Percentiles rank a stretch among this genome's conserved stretches.
phyloP scores from a whole-genome alignment of 768 basidiomycete genomes.

The Boletus rubropictus region DNA sequence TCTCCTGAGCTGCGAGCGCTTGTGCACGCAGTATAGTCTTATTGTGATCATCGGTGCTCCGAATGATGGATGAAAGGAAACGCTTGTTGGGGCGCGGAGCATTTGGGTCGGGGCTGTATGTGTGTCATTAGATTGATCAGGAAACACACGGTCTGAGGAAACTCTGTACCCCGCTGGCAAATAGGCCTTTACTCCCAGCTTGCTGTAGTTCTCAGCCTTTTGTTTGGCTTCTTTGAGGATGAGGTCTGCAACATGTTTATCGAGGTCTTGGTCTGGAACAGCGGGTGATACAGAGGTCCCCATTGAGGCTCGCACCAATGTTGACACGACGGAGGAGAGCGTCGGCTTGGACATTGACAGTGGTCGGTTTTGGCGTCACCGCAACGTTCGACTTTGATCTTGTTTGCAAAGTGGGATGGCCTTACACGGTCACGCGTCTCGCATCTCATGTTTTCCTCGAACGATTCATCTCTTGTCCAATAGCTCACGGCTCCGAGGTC shows the following conservation, averaged over 20 bases:
- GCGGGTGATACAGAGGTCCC: conserved; percentile 53
- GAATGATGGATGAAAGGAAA: conserved; percentile 79
- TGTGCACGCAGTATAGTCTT: conserved; percentile 73
- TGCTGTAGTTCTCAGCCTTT: conserved; percentile 75
- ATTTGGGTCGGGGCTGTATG: conserved; percentile 55
- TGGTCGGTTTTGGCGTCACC: conserved; percentile 2
- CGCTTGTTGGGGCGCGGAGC: conserved; percentile 80
- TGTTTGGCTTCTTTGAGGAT: conserved; percentile 90
- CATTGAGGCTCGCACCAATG: conserved; percentile 73
- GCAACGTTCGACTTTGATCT: conserved; percentile 9
- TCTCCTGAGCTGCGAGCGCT: conserved; percentile 64
- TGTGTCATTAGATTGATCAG: neutral
- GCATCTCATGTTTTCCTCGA: too few relatives aligned
- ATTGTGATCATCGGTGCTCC: conserved; percentile 95
- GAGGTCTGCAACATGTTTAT: conserved; percentile 86
- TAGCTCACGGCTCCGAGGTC: conserved; percentile 3
- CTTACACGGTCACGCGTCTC: neutral
- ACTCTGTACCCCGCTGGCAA: conserved; percentile 49
- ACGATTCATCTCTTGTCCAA: neutral
- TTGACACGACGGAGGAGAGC: conserved; percentile 79
- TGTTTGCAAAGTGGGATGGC: conserved; percentile 19
- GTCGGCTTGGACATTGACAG: conserved; percentile 43
- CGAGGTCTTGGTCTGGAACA: conserved; percentile 80
- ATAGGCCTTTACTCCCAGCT: conserved; percentile 76
- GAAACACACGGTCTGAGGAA: conserved; percentile 3